Conservation (phyloP, 768 basidiomycete genomes). For the Cantharellus cinnabarinus region DNA sequence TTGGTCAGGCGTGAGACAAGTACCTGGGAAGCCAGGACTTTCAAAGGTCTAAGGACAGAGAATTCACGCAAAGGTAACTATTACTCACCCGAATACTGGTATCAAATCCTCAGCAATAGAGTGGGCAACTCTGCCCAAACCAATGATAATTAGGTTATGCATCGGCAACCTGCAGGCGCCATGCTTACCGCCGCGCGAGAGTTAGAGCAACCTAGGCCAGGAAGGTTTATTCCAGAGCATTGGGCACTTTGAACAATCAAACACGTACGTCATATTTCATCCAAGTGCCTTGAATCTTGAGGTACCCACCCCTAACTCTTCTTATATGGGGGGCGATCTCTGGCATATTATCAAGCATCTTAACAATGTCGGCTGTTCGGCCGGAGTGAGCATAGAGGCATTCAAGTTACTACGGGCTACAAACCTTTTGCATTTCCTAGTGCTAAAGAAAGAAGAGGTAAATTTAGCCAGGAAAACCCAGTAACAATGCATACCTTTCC, state of each 20-base stretch:
- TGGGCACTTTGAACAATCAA: not conserved
- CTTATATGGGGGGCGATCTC: slow-evolving; percentile 66
- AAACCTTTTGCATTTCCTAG: slow-evolving; percentile 9
- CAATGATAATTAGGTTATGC: not conserved
- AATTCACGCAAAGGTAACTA: not conserved
- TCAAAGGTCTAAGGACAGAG: not conserved
- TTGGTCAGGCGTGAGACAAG: slow-evolving; percentile 68
- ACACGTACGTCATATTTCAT: slow-evolving; percentile 44
- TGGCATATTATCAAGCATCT: slow-evolving; percentile 81
- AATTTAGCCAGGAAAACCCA: not conserved
- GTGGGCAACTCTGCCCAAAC: slow-evolving; percentile 57
- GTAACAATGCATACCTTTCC: slow-evolving; percentile 44
- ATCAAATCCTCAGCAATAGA: slow-evolving; percentile 67
- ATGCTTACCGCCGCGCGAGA: slow-evolving; percentile 54
- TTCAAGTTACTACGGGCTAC: not conserved
- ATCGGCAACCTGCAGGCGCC: not conserved
- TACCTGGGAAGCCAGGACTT: slow-evolving; percentile 67
- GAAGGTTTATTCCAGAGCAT: not conserved
- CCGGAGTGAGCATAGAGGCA: not conserved
- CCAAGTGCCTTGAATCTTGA: slow-evolving; percentile 89
- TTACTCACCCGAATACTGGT: slow-evolving; percentile 59
- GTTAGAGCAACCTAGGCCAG: slow-evolving; percentile 50
- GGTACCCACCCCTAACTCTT: slow-evolving; percentile 51
- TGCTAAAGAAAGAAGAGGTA: not conserved
- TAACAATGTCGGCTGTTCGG: slow-evolving; percentile 63